phyloP scores from a whole-genome alignment of 1,139 yeast species.

The Saccharomyces hybrid region DNA sequence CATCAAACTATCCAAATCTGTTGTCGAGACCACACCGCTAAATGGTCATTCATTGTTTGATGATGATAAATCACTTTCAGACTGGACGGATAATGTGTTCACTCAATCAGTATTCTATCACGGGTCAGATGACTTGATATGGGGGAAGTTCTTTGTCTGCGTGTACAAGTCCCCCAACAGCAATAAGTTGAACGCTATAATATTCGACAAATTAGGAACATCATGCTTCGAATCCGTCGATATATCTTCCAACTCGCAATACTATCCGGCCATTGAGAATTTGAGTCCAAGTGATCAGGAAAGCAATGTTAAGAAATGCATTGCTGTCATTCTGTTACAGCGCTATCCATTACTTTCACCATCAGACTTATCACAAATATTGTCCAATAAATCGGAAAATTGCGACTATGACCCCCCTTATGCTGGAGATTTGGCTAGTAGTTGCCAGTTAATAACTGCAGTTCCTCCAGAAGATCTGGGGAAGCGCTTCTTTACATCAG shows the following conservation, averaged over 20 bases:
- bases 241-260: constrained; percentile 53
- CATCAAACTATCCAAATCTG: neutral
- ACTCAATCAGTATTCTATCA: constrained; percentile 48
- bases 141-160: constrained; percentile 47
- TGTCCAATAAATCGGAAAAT: constrained; percentile 3
- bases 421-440: constrained; percentile 70
- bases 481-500: constrained; percentile 51
- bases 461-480: constrained; percentile 34
- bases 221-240: constrained; percentile 55
- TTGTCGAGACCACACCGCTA: neutral
- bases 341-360: constrained; percentile 48
- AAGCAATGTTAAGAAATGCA: constrained; percentile 60
- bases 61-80: neutral
- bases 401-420: constrained; percentile 31
- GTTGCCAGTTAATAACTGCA: constrained; percentile 47
- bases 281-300: constrained; percentile 42
- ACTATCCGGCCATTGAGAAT: constrained; percentile 73
- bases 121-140: constrained; percentile 46
- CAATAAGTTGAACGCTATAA: constrained; percentile 47
- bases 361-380: neutral
- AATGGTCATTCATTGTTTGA: neutral
- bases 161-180: constrained; percentile 42
- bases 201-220: constrained; percentile 65
- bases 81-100: constrained; percentile 15
- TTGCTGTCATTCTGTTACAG: constrained; percentile 68